Base-by-base conservation (phyloP, 2,329 filamentous ascomycete genomes). In the Colletotrichum horii region DNA sequence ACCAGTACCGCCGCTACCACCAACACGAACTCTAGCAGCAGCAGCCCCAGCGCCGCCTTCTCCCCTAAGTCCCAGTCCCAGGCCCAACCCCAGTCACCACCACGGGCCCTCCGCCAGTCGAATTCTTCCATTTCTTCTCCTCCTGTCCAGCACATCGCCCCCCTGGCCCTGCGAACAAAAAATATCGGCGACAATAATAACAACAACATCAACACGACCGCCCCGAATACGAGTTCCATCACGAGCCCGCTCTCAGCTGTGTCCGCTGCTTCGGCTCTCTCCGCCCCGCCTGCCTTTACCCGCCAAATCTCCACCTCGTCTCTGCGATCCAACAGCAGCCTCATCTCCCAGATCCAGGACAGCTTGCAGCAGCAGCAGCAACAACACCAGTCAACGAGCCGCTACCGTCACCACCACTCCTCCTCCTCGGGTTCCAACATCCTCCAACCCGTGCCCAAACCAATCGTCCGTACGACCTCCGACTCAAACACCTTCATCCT, bases 401-500 rank as follows among this genome's bases (percentile, higher is more conserved):
- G 38, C 62, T 38, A 62, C 48, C 71, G 24, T 56, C 72, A 70
- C 62, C 32, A 77, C 78, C 43, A 52, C 80, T 22, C 65, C 62
- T 52, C 74, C 60, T 72, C 73, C 3, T 72, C 73, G 7, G 70
- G 32, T 48, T 56, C 73, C 16, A 56, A 32, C 15, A 24, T 73
- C 43, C 15, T 64, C 19, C 70, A 66, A 15, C 72, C 66, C 32
- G 48, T 75, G 1, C 82, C 84, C 48, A 82, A 86, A 65, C 87
- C 89, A 75, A 87, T 91, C 75, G 81, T 90, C 66, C 85, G 88
- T 52, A 88, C 88, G 14, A 84, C 85, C 4, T 88, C 86, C 71
- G 80, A 85, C 71, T 87, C 83, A 77, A 85, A 84, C 69, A 84
- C 84, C 66, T 83, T 87, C 16, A 83, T 84, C 34, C 84, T 92